Conservation (phyloP, 352 stramenopile genomes). For the Globisporangium megalacanthum region DNA sequence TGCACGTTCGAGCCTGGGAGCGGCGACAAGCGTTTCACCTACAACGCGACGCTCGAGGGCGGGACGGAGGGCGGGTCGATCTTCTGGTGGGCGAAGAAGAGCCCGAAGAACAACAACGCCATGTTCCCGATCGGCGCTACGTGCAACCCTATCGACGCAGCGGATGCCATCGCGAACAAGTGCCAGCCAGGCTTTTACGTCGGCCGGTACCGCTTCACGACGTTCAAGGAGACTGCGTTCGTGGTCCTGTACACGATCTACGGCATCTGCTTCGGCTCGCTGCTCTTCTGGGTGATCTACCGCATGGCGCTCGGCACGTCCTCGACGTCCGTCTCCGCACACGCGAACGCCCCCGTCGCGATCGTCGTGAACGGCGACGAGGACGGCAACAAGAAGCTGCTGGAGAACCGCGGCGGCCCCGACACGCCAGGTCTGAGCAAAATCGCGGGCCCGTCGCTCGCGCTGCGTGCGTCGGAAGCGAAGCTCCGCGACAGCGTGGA, state of each 20-base stretch:
- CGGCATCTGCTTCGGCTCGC: slow-evolving; percentile 26
- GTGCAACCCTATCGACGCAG: slow-evolving; percentile 25
- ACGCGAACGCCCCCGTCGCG: slow-evolving; percentile 8
- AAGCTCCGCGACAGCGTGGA: slow-evolving; percentile 38
- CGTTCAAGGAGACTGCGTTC: slow-evolving; percentile 43
- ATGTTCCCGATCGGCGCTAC: slow-evolving; percentile 51
- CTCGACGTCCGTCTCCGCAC: slow-evolving; percentile 12
- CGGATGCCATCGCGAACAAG: slow-evolving; percentile 10
- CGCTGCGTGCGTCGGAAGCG: slow-evolving; percentile 37
- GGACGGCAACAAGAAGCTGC: slow-evolving; percentile 43
- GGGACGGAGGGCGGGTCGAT: slow-evolving; percentile 39
- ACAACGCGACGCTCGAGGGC: slow-evolving; percentile 48
- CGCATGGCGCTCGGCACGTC: slow-evolving; percentile 12
- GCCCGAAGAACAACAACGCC: slow-evolving; percentile 66
- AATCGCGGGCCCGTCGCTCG: slow-evolving; percentile 28
- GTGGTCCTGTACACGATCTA: slow-evolving; percentile 51
- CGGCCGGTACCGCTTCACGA: slow-evolving; percentile 41
- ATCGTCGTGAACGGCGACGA: slow-evolving; percentile 16
- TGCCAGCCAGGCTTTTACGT: slow-evolving; percentile 19
- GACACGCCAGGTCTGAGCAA: slow-evolving; percentile 33
- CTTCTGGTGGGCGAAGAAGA: slow-evolving; percentile 50
- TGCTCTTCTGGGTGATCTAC: slow-evolving; percentile 24
- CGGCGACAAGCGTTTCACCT: slow-evolving; percentile 31
- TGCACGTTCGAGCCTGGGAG: slow-evolving; percentile 31
- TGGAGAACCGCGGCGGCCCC: slow-evolving; percentile 49